These are phyloP conservation scores for Colletotrichum destructivum DNA, from an alignment of 2,329 filamentous ascomycete genomes.

Conservation along the genomic window DNA sequence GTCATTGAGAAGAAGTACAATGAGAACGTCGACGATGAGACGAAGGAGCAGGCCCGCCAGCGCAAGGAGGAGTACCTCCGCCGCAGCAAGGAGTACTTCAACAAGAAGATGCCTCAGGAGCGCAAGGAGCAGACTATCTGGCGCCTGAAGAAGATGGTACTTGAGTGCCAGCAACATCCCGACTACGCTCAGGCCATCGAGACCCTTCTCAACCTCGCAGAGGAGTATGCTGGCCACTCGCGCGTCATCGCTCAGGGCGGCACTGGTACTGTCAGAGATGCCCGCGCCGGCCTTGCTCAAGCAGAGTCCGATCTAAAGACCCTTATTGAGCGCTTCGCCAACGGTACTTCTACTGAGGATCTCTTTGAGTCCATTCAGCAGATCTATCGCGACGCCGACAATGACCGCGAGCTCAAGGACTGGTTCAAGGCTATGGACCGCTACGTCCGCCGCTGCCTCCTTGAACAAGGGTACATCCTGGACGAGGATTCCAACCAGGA, in stretches of 20 bases:
- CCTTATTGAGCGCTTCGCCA: conserved; percentile 95
- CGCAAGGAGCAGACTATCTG: conserved; percentile 93
- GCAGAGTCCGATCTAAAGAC: conserved; percentile 89
- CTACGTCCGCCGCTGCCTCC: conserved; percentile 86
- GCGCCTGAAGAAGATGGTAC: conserved; percentile 96
- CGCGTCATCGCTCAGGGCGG: conserved; percentile 75
- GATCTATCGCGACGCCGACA: conserved; percentile 89
- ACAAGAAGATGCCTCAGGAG: conserved; percentile 90
- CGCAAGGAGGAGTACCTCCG: conserved; percentile 61
- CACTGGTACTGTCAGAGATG: conserved; percentile 79
- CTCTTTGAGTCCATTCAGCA: conserved; percentile 87
- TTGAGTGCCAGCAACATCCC: conserved; percentile 95
- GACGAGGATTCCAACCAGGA: conserved; percentile 84
- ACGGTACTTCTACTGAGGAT: conserved; percentile 90
- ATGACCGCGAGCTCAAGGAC: conserved; percentile 85
- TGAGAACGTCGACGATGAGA: conserved; percentile 77
- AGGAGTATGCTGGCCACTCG: conserved; percentile 86
- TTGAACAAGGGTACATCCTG: conserved; percentile 93
- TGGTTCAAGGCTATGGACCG: conserved; percentile 88
- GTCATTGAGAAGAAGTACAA: conserved; percentile 70
- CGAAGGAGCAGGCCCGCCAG: conserved; percentile 64
- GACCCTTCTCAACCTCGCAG: conserved; percentile 86
- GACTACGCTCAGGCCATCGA: conserved; percentile 95
- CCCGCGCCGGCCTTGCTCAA: conserved; percentile 75
- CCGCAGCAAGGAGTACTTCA: conserved; percentile 80